phyloP scores from a whole-genome alignment of 306 rosid genomes.

The Dalbergia cochinchinensis region DNA sequence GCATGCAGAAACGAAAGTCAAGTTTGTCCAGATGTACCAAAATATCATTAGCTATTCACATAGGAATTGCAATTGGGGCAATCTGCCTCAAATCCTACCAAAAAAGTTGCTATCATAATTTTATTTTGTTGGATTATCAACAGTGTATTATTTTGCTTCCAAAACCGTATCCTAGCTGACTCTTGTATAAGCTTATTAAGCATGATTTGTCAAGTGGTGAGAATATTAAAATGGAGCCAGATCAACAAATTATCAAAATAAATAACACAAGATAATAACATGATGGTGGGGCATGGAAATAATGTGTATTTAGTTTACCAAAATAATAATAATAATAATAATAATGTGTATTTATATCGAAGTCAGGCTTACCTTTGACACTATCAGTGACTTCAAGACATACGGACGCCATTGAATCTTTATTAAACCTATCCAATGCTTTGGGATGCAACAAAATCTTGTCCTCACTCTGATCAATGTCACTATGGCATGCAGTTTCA shows the following conservation, averaged over 20 bases:
- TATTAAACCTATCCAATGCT: not conserved
- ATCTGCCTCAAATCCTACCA: not conserved
- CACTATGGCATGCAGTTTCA: not conserved
- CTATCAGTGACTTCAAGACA: not conserved
- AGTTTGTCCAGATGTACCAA: not conserved
- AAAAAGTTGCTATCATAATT: not conserved
- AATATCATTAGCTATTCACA: not conserved
- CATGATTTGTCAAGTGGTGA: too few relatives aligned
- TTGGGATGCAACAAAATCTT: constrained; percentile 4
- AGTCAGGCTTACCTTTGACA: constrained; percentile 24
- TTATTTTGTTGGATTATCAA: not conserved
- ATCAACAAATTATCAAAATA: not conserved
- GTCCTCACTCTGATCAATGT: constrained; percentile 6
- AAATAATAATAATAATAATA: too few relatives aligned
- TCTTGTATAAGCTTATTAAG: too few relatives aligned
- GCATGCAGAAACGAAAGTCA: not conserved
- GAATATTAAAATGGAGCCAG: not conserved
- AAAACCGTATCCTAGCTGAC: too few relatives aligned
- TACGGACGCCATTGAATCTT: not conserved
- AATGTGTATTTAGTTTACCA: not conserved
- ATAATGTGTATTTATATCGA: constrained; percentile 4
- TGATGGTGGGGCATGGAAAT: constrained; percentile 2
- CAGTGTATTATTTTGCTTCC: too few relatives aligned
- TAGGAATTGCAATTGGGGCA: not conserved
- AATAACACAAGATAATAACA: not conserved